phyloP scores from a whole-genome alignment of 176 grass and related monocot genomes.

The Oryza australiensis region DNA sequence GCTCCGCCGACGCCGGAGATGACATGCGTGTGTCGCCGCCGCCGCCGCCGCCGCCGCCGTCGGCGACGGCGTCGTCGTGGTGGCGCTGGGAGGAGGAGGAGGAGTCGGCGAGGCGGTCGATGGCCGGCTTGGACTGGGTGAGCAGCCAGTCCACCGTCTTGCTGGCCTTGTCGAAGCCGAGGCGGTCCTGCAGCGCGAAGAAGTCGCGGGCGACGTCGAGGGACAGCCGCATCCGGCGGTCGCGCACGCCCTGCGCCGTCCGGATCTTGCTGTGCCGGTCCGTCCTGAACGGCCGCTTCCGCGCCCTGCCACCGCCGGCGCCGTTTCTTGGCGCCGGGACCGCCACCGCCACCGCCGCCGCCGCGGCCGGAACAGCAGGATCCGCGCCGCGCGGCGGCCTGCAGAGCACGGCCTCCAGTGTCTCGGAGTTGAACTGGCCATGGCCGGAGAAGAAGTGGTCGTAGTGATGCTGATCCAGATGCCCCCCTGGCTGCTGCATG shows the following conservation, averaged over 20 bases:
- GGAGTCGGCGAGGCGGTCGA: conserved; percentile 47
- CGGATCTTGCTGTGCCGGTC: conserved; percentile 96
- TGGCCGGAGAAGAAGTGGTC: conserved; percentile 46
- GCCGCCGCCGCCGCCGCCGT: neutral
- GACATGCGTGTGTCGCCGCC: neutral
- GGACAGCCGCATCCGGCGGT: conserved; percentile 87
- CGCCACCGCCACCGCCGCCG: neutral
- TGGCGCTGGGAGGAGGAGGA: neutral
- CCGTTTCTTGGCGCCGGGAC: neutral
- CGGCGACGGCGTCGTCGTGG: neutral
- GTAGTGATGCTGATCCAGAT: conserved; percentile 42
- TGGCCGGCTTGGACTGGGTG: conserved; percentile 74
- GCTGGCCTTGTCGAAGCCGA: conserved; percentile 95
- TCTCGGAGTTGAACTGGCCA: conserved; percentile 51
- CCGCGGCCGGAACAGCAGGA: neutral
- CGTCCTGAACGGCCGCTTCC: conserved; percentile 61
- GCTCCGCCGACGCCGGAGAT: conserved; percentile 21
- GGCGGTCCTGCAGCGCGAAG: conserved; percentile 84
- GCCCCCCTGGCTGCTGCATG: neutral
- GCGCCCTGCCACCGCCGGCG: conserved; percentile 1
- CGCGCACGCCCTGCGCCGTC: conserved; percentile 78
- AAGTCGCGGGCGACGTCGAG: conserved; percentile 79
- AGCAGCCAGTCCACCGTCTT: conserved; percentile 94
- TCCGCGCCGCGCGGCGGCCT: conserved; percentile 26
- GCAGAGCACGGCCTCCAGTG: conserved; percentile 51